Conservation (phyloP, 768 basidiomycete species). For the Auricularia cornea region DNA sequence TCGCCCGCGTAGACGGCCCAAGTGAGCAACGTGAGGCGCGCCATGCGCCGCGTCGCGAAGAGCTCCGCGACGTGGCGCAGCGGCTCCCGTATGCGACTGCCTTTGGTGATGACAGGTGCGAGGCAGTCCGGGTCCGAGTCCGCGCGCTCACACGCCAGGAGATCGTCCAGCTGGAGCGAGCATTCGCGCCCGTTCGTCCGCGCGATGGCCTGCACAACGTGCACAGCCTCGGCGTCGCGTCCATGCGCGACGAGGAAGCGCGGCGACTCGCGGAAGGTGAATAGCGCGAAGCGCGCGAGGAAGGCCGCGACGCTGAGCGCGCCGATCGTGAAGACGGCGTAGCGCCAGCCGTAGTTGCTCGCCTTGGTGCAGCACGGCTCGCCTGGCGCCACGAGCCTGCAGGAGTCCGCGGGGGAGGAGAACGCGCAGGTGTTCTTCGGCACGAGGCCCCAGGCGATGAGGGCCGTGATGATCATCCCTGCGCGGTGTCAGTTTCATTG, state of each 20-base stretch:
- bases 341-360: conserved; percentile 59
- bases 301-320: conserved; percentile 46
- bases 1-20: conserved; percentile 2
- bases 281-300: conserved; percentile 42
- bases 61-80: conserved; percentile 44
- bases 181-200: conserved; percentile 38
- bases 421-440: conserved; percentile 42
- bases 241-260: conserved; percentile 49
- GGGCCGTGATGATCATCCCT: background rate
- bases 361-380: background rate
- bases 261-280: conserved; percentile 48
- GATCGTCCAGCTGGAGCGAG: conserved; percentile 36
- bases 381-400: conserved; percentile 21
- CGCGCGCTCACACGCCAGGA: conserved; percentile 19
- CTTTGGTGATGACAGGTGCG: conserved; percentile 8
- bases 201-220: conserved; percentile 41
- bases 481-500: conserved; percentile 17
- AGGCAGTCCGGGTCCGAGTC: conserved; percentile 1
- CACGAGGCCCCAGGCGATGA: conserved; percentile 51
- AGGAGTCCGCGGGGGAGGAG: conserved; percentile 20
- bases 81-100: conserved; percentile 14
- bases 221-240: conserved; percentile 42
- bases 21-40: conserved; percentile 42
- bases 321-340: conserved; percentile 46
- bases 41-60: conserved; percentile 58